Evolutionary conservation across 1,139 yeast species (phyloP), one percentile per base, ranked within the genome.

Genomic region (Taphrina flavorubra): DNA sequence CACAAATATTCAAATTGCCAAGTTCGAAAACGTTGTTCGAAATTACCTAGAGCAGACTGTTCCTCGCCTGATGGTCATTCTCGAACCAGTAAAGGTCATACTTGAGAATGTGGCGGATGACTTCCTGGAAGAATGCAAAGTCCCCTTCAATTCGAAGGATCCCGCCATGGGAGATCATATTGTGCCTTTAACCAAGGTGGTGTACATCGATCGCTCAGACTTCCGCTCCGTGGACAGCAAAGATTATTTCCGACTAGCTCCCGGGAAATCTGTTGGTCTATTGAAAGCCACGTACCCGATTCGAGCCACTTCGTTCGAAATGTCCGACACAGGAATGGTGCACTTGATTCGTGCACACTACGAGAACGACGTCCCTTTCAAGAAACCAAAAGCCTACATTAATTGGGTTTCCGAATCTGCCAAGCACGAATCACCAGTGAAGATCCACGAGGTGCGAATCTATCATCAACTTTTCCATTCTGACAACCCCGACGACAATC

Each of bases 11-110:
- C 97, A 94, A 82, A 89, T 86, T 34, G 85, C 86, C 11, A 85
- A 99, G 78, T 92, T 95, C 76, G 99, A 95, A 77, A 86, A 88
- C 76, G 87, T 97, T 1, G 87, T 95, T 70, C 87, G 99, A 79
- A 84, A 86, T 73, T 94, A 86, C 78, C 84, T 95, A 76, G 99
- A 95, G 80, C 88, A 87, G 74, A 86, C 92, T 31, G 92, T 97
- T 11, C 98, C 99, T 71, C 87, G 99, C 78, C 83, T 95, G 75
- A 92, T 94, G 97, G 87, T 95, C 86, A 83, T 95, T 67, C 85
- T 89, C 73, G 91, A 91, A 74, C 99, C 99, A 25, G 80, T 95
- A 69, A 88, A 87, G 75, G 87, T 94, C 72, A 86, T 89, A 69
- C 80, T 95, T 71, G 97, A 90, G 71, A 94, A 94, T 77, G 83